These are phyloP conservation scores for Pulveroboletus frians DNA, from an alignment of 768 basidiomycete genomes.

Conservation along the genomic window DNA sequence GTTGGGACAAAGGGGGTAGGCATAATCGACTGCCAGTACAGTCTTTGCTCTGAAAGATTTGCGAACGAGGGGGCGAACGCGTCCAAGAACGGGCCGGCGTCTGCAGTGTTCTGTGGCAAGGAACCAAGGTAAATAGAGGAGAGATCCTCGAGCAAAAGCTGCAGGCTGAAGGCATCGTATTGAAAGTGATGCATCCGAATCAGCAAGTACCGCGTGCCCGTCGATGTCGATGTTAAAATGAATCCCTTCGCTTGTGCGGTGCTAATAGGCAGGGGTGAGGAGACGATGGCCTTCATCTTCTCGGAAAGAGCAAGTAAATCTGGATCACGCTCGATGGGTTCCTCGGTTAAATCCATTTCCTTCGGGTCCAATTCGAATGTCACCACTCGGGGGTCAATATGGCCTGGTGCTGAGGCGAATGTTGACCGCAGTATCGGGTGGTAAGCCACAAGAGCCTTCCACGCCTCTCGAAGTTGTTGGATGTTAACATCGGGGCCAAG, in stretches of 20 bases:
- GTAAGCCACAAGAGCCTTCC: slow-evolving; percentile 32
- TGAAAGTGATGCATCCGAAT: slow-evolving; percentile 46
- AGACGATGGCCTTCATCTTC: slow-evolving; percentile 22
- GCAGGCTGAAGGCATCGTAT: slow-evolving; percentile 46
- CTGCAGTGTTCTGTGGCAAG: slow-evolving; percentile 18
- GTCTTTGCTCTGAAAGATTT: slow-evolving; percentile 17
- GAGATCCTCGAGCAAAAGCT: slow-evolving; percentile 38
- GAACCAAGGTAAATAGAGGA: slow-evolving; percentile 30
- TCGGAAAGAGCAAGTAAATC: slow-evolving; percentile 5
- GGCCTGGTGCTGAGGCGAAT: slow-evolving; percentile 26
- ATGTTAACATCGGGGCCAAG: slow-evolving; percentile 29
- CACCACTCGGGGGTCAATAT: slow-evolving; percentile 19
- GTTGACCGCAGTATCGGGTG: slow-evolving; percentile 43
- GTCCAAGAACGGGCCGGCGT: slow-evolving; percentile 28
- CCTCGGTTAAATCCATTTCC: slow-evolving; percentile 5
- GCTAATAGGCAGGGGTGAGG: slow-evolving; percentile 17
- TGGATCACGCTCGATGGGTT: slow-evolving; percentile 8
- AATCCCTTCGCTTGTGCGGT: slow-evolving; percentile 20
- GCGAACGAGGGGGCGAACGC: slow-evolving; percentile 18
- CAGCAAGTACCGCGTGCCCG: slow-evolving; percentile 18
- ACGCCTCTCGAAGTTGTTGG: slow-evolving; percentile 30
- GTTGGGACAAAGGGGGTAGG: slow-evolving; percentile 22
- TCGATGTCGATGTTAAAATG: slow-evolving; percentile 12
- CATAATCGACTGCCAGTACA: slow-evolving; percentile 37
- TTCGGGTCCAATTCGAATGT: slow-evolving; percentile 16